Conservation (phyloP, 1,284 basidiomycete genomes). For the Afroboletus lepidellus region DNA sequence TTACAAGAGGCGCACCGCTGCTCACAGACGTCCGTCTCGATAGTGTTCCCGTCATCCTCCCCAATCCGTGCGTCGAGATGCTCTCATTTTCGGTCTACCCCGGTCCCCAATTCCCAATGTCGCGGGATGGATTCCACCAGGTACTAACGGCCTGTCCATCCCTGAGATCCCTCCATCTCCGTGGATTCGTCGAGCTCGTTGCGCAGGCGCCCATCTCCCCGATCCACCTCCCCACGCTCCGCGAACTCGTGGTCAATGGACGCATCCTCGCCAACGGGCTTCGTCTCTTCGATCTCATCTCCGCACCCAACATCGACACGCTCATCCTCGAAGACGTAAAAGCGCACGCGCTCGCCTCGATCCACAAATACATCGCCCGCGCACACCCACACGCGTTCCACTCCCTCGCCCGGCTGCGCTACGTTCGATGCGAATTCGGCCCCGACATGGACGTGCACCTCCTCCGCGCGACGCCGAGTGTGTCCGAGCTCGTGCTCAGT, state of each 20-base stretch:
- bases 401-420: constrained; percentile 25
- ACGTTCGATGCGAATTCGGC: constrained; percentile 33
- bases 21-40: constrained; percentile 33
- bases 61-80: constrained; percentile 13
- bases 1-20: constrained; percentile 29
- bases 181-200: constrained; percentile 32
- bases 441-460: constrained; percentile 33
- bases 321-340: constrained; percentile 35
- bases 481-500: constrained; percentile 31
- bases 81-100: constrained; percentile 34
- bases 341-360: constrained; percentile 23
- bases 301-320: constrained; percentile 31
- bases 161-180: constrained; percentile 27
- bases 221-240: constrained; percentile 25
- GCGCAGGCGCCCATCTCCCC: constrained; percentile 19
- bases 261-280: constrained; percentile 30
- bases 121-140: constrained; percentile 25
- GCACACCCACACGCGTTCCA: constrained; percentile 32
- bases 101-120: constrained; percentile 32
- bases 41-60: constrained; percentile 29
- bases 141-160: constrained; percentile 22
- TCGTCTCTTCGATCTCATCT: constrained; percentile 34
- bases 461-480: constrained; percentile 31
- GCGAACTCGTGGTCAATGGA: constrained; percentile 33
- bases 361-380: constrained; percentile 29